phyloP scores from a whole-genome alignment of 2,329 filamentous ascomycete genomes.

The Fusarium brevicatenulatum region DNA sequence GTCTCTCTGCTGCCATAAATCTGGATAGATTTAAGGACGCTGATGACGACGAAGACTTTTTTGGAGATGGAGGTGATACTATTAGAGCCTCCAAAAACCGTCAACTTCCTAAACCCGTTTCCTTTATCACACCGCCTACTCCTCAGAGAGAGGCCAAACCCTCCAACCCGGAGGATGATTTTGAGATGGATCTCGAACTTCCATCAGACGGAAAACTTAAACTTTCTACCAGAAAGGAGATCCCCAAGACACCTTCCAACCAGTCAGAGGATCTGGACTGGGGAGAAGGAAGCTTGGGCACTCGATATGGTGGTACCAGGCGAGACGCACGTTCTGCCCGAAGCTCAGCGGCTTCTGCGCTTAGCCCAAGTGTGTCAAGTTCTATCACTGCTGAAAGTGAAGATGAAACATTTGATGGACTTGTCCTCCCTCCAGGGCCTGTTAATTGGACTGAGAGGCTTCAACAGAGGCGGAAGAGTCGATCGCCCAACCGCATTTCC shows the following conservation, averaged over 20 bases:
- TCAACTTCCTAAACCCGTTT: constrained; percentile 59
- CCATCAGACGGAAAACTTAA: constrained; percentile 73
- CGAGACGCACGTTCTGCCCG: constrained; percentile 82
- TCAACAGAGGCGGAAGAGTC: constrained; percentile 73
- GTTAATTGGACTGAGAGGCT: constrained; percentile 85
- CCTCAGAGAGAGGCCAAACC: constrained; percentile 56
- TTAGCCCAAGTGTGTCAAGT: constrained; percentile 93
- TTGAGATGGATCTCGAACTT: constrained; percentile 78
- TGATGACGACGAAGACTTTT: constrained; percentile 70
- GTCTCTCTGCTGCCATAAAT: constrained; percentile 60
- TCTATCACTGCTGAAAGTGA: constrained; percentile 93
- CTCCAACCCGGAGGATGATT: constrained; percentile 66
- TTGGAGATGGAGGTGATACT: constrained; percentile 71
- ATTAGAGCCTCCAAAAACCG: constrained; percentile 74
- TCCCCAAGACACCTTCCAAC: constrained; percentile 69
- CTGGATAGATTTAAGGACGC: constrained; percentile 73
- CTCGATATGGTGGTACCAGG: constrained; percentile 86
- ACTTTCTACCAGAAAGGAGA: constrained; percentile 69
- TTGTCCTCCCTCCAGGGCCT: constrained; percentile 84
- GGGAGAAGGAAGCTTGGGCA: constrained; percentile 92
- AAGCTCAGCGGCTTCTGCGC: constrained; percentile 86
- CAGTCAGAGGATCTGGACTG: constrained; percentile 86
- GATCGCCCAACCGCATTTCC: constrained; percentile 62
- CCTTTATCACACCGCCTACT: constrained; percentile 66
- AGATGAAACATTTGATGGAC: constrained; percentile 90